phyloP scores from a whole-genome alignment of 164 flowering plant genomes.

The Amborella trichopoda region DNA sequence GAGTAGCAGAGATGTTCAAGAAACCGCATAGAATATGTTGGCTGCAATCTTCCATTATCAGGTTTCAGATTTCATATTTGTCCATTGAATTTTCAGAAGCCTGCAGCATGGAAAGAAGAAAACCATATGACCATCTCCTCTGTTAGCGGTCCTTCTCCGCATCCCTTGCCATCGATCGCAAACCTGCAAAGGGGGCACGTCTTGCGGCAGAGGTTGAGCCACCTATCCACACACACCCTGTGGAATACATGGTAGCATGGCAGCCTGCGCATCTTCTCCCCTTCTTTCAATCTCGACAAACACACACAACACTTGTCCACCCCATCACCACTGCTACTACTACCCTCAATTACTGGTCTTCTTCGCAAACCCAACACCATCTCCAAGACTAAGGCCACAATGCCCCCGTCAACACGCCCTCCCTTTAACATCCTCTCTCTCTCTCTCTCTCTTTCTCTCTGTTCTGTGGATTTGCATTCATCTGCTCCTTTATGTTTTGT shows the following conservation, averaged over 20 bases:
- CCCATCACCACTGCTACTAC: too few relatives aligned
- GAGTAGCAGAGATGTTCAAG: not conserved
- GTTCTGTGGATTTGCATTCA: too few relatives aligned
- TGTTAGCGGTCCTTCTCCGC: constrained; percentile 30
- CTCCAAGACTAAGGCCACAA: too few relatives aligned
- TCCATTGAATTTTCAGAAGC: constrained; percentile 19
- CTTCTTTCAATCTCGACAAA: constrained; percentile 29
- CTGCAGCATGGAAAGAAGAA: constrained; percentile 87
- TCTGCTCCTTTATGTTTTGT: too few relatives aligned
- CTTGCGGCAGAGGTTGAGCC: constrained; percentile 37
- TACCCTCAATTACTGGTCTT: too few relatives aligned
- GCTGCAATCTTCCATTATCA: not conserved
- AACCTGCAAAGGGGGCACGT: constrained; percentile 79
- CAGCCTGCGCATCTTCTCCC: constrained; percentile 30
- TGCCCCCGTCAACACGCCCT: too few relatives aligned
- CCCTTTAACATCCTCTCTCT: too few relatives aligned
- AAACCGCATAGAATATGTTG: too few relatives aligned
- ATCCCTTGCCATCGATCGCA: constrained; percentile 19
- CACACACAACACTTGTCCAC: constrained; percentile 41
- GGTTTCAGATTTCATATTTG: not conserved
- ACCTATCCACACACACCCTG: constrained; percentile 38
- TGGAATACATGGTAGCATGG: constrained; percentile 76
- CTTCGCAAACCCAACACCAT: too few relatives aligned
- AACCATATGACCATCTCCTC: constrained; percentile 86
- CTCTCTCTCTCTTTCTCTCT: too few relatives aligned